A percentile compares a stretch with the other conserved stretches of the same genome.
Conservation (phyloP, 768 basidiomycete genomes). For the Podaxis mareebaensis region DNA sequence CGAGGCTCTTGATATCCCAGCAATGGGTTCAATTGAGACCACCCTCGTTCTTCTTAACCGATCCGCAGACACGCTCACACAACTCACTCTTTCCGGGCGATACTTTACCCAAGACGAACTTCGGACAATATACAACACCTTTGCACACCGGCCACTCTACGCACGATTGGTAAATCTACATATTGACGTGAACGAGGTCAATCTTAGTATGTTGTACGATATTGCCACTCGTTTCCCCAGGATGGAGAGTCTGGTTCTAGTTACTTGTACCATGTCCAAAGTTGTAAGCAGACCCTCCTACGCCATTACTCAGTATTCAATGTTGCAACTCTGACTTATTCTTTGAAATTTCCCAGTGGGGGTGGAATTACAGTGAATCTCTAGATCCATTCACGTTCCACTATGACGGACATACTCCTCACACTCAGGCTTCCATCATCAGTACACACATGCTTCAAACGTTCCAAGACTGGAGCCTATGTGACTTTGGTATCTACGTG, state of each 20-base stretch:
- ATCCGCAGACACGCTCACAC: background rate
- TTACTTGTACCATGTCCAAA: background rate
- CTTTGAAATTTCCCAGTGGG: background rate
- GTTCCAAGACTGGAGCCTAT: background rate
- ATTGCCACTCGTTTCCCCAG: conserved; percentile 1
- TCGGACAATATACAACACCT: background rate
- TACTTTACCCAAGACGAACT: background rate
- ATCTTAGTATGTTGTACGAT: background rate
- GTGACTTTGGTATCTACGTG: background rate
- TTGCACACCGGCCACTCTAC: background rate
- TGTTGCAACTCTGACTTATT: background rate
- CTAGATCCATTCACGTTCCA: background rate
- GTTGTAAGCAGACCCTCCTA: background rate
- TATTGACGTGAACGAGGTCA: background rate
- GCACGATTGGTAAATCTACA: background rate
- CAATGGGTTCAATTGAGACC: background rate
- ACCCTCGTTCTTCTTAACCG: background rate
- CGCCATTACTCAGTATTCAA: background rate
- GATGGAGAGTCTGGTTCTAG: background rate
- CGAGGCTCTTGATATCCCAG: background rate
- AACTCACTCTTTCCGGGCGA: background rate
- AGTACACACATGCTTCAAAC: background rate
- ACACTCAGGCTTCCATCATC: background rate
- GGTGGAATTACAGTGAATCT: background rate
- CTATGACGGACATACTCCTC: too few species aligned